Percentiles rank a stretch among this genome's conserved stretches.
These are phyloP conservation scores for Hanseniaspora vineae DNA, from an alignment of 805 yeast genomes.

Conservation along the genomic window DNA sequence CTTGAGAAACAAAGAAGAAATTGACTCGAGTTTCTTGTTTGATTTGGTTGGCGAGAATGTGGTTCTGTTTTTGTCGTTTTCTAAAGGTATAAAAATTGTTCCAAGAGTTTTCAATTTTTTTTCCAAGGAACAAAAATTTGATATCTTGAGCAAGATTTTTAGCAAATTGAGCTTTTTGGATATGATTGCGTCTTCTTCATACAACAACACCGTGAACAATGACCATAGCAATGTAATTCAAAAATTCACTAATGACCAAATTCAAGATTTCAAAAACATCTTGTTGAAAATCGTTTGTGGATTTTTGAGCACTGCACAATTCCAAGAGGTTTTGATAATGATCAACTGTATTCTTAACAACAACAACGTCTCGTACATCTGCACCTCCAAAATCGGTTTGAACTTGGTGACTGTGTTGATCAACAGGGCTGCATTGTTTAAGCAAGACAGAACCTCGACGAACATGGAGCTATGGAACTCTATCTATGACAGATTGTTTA, in stretches of 20 bases:
- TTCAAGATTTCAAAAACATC: slow-evolving; percentile 61
- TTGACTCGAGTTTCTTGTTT: slow-evolving; percentile 45
- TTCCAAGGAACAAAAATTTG: slow-evolving; percentile 59
- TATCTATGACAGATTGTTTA: slow-evolving; percentile 72
- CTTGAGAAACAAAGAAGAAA: slow-evolving; percentile 42
- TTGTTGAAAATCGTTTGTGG: slow-evolving; percentile 76
- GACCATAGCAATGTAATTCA: slow-evolving; percentile 19
- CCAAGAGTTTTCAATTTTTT: slow-evolving; percentile 81
- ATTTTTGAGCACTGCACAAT: slow-evolving; percentile 68
- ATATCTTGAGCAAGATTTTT: slow-evolving; percentile 65
- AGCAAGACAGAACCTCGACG: slow-evolving; percentile 50
- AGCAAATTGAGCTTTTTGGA: slow-evolving; percentile 68
- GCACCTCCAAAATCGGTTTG: slow-evolving; percentile 64
- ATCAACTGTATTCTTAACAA: slow-evolving; percentile 57
- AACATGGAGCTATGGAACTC: slow-evolving; percentile 49
- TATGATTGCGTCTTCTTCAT: slow-evolving; percentile 68
- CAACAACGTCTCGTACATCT: slow-evolving; percentile 44
- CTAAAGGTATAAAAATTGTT: slow-evolving; percentile 80
- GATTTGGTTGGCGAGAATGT: slow-evolving; percentile 48
- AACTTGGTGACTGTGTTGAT: slow-evolving; percentile 80
- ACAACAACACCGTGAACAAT: slow-evolving; percentile 25
- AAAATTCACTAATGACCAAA: slow-evolving; percentile 38
- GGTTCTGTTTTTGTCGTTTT: slow-evolving; percentile 42
- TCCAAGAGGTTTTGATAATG: slow-evolving; percentile 66
- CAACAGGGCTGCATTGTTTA: slow-evolving; percentile 82